Evolutionary conservation across 106 monocot species (phyloP).

Genomic region (Apostasia ramifera): DNA sequence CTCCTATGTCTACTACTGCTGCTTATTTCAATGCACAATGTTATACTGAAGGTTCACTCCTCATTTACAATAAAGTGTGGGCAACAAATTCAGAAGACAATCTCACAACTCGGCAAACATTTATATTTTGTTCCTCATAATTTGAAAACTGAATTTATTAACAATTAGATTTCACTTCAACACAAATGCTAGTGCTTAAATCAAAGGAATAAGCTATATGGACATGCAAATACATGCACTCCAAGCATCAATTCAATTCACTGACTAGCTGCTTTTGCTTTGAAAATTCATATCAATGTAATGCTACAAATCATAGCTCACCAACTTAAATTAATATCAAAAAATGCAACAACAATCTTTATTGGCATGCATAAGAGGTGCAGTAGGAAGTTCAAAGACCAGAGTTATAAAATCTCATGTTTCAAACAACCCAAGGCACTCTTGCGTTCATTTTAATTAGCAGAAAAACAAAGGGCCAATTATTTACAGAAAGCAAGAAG

Average conservation of each 20-base stretch:
- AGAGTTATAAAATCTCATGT: neutral
- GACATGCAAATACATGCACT: neutral
- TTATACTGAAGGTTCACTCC: too few relatives aligned
- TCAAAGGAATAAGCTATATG: neutral
- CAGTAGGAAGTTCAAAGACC: neutral
- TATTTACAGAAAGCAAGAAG: constrained; percentile 1
- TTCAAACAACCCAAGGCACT: neutral
- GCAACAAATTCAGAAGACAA: too few relatives aligned
- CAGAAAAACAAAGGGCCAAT: neutral
- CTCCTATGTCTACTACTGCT: too few relatives aligned
- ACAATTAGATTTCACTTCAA: too few relatives aligned
- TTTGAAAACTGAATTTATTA: too few relatives aligned
- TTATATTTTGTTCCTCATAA: too few relatives aligned
- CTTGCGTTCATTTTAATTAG: neutral
- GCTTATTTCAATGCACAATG: too few relatives aligned
- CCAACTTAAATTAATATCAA: neutral
- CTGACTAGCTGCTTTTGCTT: neutral
- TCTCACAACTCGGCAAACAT: too few relatives aligned
- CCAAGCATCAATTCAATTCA: constrained; percentile 4
- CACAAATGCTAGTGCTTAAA: too few relatives aligned
- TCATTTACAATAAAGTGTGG: too few relatives aligned
- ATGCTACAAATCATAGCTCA: neutral
- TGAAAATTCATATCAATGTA: neutral
- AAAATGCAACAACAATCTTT: neutral
- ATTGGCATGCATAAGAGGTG: too few relatives aligned